Evolutionary conservation across 768 basidiomycete species (phyloP).

Genomic region (Amanita rimosa): DNA sequence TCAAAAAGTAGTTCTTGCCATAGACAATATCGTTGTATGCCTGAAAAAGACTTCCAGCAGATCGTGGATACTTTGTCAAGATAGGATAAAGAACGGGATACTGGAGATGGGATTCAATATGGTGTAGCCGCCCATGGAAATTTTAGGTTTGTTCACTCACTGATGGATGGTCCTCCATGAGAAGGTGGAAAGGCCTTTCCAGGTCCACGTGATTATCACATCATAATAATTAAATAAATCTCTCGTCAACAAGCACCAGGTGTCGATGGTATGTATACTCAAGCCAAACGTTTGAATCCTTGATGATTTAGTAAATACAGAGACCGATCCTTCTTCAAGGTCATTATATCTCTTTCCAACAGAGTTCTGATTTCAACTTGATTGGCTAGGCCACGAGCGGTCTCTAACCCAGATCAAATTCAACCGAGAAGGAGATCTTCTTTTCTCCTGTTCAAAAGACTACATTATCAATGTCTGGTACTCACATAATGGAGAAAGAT

Average conservation of each 20-base stretch:
- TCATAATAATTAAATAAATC: too few relatives aligned
- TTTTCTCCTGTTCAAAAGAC: slow-evolving; percentile 96
- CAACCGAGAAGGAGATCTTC: slow-evolving; percentile 90
- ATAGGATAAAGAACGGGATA: slow-evolving; percentile 34
- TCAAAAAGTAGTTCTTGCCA: slow-evolving; percentile 31
- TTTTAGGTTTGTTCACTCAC: background rate
- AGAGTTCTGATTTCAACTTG: slow-evolving; percentile 6
- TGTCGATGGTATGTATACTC: slow-evolving; percentile 22
- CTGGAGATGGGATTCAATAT: slow-evolving; percentile 18
- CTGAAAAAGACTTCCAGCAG: slow-evolving; percentile 56
- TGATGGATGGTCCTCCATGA: slow-evolving; percentile 3
- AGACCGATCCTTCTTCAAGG: slow-evolving; percentile 71
- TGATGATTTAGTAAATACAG: slow-evolving; percentile 20
- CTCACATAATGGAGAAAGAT: slow-evolving; percentile 91
- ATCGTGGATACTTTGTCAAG: slow-evolving; percentile 48
- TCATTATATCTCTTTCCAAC: slow-evolving; percentile 11
- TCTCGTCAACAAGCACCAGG: slow-evolving; percentile 11
- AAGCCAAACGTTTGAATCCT: background rate
- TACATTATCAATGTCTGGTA: slow-evolving; percentile 94
- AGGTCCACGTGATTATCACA: slow-evolving; percentile 12
- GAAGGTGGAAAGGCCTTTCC: too few relatives aligned
- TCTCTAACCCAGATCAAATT: slow-evolving; percentile 96
- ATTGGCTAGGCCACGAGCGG: slow-evolving; percentile 78
- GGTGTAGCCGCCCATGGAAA: too few relatives aligned
- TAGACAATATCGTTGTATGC: slow-evolving; percentile 64